These are phyloP conservation scores for Schizonepeta tenuifolia DNA, from an alignment of 257 asterid genomes.

Conservation along the genomic window DNA sequence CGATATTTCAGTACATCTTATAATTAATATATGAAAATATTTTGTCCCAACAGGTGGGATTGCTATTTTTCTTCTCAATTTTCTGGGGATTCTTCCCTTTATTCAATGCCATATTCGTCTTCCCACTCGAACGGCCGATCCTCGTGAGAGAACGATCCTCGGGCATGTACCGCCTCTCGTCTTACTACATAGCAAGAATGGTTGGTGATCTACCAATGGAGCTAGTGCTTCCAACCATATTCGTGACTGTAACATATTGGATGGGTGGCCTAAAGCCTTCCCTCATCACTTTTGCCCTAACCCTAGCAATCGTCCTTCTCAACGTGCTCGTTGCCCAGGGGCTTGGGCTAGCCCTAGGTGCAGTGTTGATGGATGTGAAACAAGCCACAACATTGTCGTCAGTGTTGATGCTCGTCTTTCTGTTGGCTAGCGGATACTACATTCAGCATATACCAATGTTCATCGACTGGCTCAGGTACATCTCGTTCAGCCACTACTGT, in stretches of 20 bases:
- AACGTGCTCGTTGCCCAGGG: conserved; percentile 84
- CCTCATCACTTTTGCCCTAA: conserved; percentile 49
- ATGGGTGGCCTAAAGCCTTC: conserved; percentile 86
- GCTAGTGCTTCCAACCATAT: conserved; percentile 77
- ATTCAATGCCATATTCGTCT: conserved; percentile 68
- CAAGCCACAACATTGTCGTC: conserved; percentile 71
- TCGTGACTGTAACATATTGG: conserved; percentile 72
- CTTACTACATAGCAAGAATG: conserved; percentile 72
- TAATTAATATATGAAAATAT: not conserved
- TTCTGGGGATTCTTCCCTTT: conserved; percentile 92
- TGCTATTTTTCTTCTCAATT: conserved; percentile 80
- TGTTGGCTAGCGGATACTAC: conserved; percentile 79
- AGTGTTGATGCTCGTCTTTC: conserved; percentile 71
- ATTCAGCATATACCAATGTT: conserved; percentile 74
- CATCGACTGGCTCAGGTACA: conserved; percentile 68
- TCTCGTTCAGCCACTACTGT: conserved; percentile 71
- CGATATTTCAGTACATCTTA: not conserved
- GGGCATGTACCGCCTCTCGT: conserved; percentile 78
- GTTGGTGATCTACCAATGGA: conserved; percentile 87
- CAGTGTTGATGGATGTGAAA: conserved; percentile 74
- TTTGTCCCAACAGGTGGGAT: conserved; percentile 62
- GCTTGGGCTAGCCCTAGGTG: conserved; percentile 88
- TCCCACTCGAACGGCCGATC: conserved; percentile 76
- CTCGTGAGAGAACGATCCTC: conserved; percentile 68
- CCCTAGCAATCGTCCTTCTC: conserved; percentile 61